These are phyloP conservation scores for Cyberlindnera amylophila DNA, from an alignment of 805 yeast species.

Conservation along the genomic window DNA sequence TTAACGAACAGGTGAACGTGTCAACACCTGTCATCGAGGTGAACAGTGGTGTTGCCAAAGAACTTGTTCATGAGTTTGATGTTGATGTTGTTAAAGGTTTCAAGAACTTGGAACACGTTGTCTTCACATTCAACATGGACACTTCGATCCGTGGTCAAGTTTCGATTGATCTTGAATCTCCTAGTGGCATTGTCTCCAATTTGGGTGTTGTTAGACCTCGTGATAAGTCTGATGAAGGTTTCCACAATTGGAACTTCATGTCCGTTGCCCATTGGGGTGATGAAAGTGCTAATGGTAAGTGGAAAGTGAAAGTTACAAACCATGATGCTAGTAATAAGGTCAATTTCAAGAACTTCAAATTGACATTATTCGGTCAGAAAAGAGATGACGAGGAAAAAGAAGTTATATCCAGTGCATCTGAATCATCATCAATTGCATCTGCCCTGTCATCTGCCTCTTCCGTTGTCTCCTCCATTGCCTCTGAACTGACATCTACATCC, in stretches of 20 bases:
- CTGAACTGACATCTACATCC: constrained; percentile 1
- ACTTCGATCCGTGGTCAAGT: constrained; percentile 68
- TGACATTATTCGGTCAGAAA: constrained; percentile 78
- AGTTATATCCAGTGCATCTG: no score
- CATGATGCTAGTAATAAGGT: constrained; percentile 35
- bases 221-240: constrained; percentile 59
- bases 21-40: constrained; percentile 13
- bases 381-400: constrained; percentile 38
- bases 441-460: constrained; percentile 1
- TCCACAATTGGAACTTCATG: constrained; percentile 86
- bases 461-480: constrained; percentile 1
- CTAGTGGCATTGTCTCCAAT: constrained; percentile 67
- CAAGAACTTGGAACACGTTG: constrained; percentile 78
- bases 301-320: constrained; percentile 69
- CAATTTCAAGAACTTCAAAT: constrained; percentile 63
- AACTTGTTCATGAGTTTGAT: constrained; percentile 36
- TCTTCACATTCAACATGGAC: constrained; percentile 69
- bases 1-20: constrained; percentile 88
- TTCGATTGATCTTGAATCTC: constrained; percentile 63
- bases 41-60: constrained; percentile 11
- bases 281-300: constrained; percentile 71
- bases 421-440: background rate
- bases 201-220: constrained; percentile 63
- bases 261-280: constrained; percentile 99
- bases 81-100: constrained; percentile 59